phyloP scores from a whole-genome alignment of 371 early-diverging fungal genomes.

The Mucor sp. region DNA sequence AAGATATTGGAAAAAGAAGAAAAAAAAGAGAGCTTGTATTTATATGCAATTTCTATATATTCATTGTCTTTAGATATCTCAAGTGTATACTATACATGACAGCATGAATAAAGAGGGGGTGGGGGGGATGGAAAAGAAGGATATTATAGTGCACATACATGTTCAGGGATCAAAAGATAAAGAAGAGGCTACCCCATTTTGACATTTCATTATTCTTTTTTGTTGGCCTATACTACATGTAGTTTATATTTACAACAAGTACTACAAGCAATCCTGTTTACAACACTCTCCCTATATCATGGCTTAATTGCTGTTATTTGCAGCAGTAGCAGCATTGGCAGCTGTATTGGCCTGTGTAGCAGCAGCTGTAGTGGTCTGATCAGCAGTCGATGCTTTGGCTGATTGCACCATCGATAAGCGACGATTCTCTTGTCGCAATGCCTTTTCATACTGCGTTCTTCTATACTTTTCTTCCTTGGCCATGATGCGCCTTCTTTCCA shows the following conservation, averaged over 20 bases:
- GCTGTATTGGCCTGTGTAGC: not conserved
- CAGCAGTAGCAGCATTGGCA: not conserved
- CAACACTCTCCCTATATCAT: not conserved
- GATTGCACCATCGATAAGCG: not conserved
- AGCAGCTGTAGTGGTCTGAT: not conserved
- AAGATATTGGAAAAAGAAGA: not conserved
- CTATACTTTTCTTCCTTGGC: constrained; percentile 11
- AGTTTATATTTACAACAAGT: not conserved
- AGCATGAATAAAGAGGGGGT: too few species aligned
- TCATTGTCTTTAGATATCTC: not conserved
- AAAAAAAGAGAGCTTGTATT: not conserved
- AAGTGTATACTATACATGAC: not conserved
- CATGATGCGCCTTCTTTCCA: constrained; percentile 3
- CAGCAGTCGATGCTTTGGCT: not conserved
- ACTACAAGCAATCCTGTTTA: too few species aligned
- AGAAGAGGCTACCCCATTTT: not conserved
- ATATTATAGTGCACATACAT: not conserved
- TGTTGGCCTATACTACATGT: too few species aligned
- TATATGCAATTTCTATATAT: not conserved
- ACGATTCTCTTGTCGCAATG: constrained; percentile 6
- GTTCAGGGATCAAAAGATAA: not conserved
- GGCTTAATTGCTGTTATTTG: not conserved
- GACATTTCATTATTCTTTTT: constrained; percentile 10
- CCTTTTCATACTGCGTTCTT: constrained; percentile 5
- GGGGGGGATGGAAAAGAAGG: not conserved